A percentile compares a stretch with the other conserved stretches of the same genome.
Evolutionary conservation across 2,329 filamentous ascomycete species (phyloP).

Genomic region (Gyromitra esculenta): DNA sequence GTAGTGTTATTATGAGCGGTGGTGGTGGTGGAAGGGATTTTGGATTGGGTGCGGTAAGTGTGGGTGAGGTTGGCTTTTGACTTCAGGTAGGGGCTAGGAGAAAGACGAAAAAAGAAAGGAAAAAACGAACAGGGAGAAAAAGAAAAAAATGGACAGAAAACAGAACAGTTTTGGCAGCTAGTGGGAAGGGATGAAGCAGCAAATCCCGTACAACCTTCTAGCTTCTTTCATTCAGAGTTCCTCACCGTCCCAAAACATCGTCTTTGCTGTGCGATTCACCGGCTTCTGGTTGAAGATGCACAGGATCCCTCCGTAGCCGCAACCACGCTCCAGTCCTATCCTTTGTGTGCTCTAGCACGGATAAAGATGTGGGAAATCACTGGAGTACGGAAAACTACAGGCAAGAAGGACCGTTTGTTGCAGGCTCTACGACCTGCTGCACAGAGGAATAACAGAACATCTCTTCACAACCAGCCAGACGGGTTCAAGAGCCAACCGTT

Average conservation of each 20-base stretch:
- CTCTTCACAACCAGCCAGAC: conserved; percentile 49
- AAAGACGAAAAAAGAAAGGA: conserved; percentile 45
- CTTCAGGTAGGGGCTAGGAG: conserved; percentile 46
- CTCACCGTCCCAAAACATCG: conserved; percentile 33
- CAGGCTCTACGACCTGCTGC: conserved; percentile 35
- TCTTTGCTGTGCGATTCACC: conserved; percentile 30
- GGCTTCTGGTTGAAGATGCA: conserved; percentile 37
- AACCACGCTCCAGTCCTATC: conserved; percentile 42
- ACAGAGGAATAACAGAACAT: conserved; percentile 42
- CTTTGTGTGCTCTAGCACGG: conserved; percentile 41
- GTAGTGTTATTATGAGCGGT: conserved; percentile 46
- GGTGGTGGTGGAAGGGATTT: conserved; percentile 34
- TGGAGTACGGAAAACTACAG: conserved; percentile 49
- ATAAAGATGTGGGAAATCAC: conserved; percentile 52
- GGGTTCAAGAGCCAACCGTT: conserved; percentile 48
- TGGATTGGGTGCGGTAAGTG: conserved; percentile 43
- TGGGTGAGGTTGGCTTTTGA: conserved; percentile 42
- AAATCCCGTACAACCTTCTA: conserved; percentile 42
- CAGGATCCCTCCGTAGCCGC: conserved; percentile 36
- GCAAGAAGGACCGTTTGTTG: conserved; percentile 42
- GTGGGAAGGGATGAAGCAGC: conserved; percentile 31
- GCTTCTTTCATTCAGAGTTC: conserved; percentile 24
- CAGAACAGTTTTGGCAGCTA: conserved; percentile 37
- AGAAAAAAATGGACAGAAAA: conserved; percentile 34
- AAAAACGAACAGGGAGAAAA: conserved; percentile 38